Evolutionary conservation across 495 filamentous ascomycete species (phyloP), one percentile per base, ranked within the genome.

Genomic region (Daldinia loculata): DNA sequence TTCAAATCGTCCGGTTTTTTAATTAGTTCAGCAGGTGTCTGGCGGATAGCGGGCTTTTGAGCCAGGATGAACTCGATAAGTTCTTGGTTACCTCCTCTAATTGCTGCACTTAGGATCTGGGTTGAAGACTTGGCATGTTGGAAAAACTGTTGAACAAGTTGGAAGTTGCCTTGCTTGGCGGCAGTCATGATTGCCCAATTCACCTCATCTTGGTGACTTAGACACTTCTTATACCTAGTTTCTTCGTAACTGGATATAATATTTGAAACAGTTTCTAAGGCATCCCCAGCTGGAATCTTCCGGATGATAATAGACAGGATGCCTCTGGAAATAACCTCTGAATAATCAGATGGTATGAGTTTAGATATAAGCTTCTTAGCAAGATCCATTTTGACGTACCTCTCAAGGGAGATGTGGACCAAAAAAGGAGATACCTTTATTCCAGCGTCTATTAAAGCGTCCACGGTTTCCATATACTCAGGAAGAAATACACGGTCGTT

Each of bases 1-100:
- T 0, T 5, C 1, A 6, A 29, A 29, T 1, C 1, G 27, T 6
- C 6, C 4, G 27, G 27, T 29, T 29, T 29, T 4, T 6, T 29
- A 29, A 29, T 29, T 29, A 29, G 27, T 29, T 29, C 27, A 6
- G 68, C 12, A 26, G 24, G 29, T 1, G 41, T 15, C 6, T 17
- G 17, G 38, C 29, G 22, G 6, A 72, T 58, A 64, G 61, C 34
- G 14, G 55, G 63, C 0, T 64, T 64, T 34, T 64, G 52, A n/a
- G 27, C 34, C n/a, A 67, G 56, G 11, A 67, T 1, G 12, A 72
- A 67, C 0, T 72, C 58, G 14, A 60, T 39, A 32, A 72, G 63
- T 34, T 32, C n/a, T 24, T 34, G 4, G 15, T 61, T 72, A 5
- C 60, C 50, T 27, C 55, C 11, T 14, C 55, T 45, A 8, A 72